Conservation (phyloP, 2,329 filamentous ascomycete genomes). For the Neofusicoccum kwambonambiense region DNA sequence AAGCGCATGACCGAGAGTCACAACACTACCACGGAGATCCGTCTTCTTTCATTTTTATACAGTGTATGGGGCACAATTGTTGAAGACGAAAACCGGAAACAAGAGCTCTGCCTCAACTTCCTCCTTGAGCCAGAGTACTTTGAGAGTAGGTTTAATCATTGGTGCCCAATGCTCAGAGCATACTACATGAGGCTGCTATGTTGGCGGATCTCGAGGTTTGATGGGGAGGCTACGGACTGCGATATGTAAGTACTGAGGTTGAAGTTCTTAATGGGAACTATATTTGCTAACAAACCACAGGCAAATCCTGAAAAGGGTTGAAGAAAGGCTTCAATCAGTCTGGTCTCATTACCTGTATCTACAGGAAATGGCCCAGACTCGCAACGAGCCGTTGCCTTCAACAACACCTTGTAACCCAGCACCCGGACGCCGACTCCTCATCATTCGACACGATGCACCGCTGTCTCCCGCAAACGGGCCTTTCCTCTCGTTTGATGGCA, state of each 20-base stretch:
- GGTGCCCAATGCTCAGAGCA: conserved; percentile 92
- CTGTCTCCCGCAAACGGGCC: conserved; percentile 52
- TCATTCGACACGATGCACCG: conserved; percentile 76
- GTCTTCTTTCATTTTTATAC: conserved; percentile 78
- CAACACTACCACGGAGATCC: conserved; percentile 87
- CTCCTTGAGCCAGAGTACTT: conserved; percentile 74
- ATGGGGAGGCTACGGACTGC: conserved; percentile 62
- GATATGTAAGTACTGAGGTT: conserved; percentile 60
- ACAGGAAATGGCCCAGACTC: conserved; percentile 63
- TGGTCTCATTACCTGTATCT: conserved; percentile 81
- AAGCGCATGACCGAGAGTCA: conserved; percentile 76
- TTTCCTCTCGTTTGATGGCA: conserved; percentile 65
- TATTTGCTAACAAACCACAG: conserved; percentile 43
- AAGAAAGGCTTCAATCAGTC: conserved; percentile 65
- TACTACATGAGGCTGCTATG: conserved; percentile 90
- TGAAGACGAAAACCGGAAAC: conserved; percentile 65
- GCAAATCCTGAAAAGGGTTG: conserved; percentile 67
- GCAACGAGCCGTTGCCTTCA: conserved; percentile 61
- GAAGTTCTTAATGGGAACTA: background rate
- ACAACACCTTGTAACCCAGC: conserved; percentile 82
- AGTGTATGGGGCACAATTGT: conserved; percentile 73
- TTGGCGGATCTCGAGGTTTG: conserved; percentile 81
- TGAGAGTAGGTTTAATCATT: conserved; percentile 82
- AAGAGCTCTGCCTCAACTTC: conserved; percentile 69
- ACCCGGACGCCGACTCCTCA: conserved; percentile 81